Evolutionary conservation across 495 filamentous ascomycete species (phyloP), one percentile per base, ranked within the genome.

Genomic region (Penicillium ucsense): DNA sequence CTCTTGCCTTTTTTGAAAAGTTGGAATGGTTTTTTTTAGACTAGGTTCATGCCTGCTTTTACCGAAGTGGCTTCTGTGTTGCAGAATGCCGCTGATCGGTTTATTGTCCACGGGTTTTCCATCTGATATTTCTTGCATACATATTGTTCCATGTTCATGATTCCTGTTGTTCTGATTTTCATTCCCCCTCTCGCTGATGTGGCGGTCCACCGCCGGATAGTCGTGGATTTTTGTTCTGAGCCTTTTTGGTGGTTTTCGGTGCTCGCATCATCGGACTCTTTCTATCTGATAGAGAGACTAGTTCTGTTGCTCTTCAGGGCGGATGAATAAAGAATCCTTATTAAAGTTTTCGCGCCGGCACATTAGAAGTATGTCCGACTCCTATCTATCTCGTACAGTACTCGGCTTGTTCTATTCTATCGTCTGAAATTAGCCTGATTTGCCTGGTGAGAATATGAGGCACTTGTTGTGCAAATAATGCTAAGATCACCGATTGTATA

Each of bases 231-330:
- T 43, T 42, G 41, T 46, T 48, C 36, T 11, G 32, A 36, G n/a
- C 36, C 47, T 34, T 53, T 45, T 43, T 27, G 43, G 39, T 41
- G 44, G 12, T 29, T 41, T 51, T 52, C 46, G 20, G 20, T 41
- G 50, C 43, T 38, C 31, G 45, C 31, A 27, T 45, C 4, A 10
- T 28, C 20, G 33, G 46, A 37, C 53, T 47, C 54, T 49, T 60
- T 36, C 43, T 55, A 43, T 46, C 45, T 46, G 38, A 57, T 57
- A 54, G 51, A 54, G 51, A 49, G 34, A 50, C 40, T 49, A 45
- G 54, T 50, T 30, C 12, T 38, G 45, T 55, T 39, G 34, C 32
- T 37, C 30, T 34, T 37, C 27, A 34, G 38, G 28, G 41, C 37
- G 39, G 46, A 42, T 34, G 32, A 48, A 45, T 55, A 44, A 51